A percentile compares a stretch with the other conserved stretches of the same genome.
These are phyloP conservation scores for Lachnellula suecica DNA, from an alignment of 2,329 filamentous ascomycete species.

Conservation along the genomic window DNA sequence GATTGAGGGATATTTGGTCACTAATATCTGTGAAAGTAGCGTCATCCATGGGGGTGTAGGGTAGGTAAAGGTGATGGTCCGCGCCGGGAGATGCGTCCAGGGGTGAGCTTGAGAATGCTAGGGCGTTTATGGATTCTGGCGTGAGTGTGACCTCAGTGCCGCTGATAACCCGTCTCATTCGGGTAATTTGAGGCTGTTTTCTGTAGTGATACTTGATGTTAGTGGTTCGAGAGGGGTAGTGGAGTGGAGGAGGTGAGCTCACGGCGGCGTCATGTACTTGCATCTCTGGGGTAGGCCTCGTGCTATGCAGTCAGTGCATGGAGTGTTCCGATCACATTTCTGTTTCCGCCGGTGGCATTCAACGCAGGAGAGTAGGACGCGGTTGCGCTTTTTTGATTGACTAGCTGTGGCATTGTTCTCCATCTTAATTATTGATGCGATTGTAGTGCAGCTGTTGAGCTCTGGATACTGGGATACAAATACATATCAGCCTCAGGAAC, in stretches of 20 bases:
- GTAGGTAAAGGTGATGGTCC: background rate
- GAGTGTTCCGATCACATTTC: conserved; percentile 20
- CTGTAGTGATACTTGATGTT: conserved; percentile 1
- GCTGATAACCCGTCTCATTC: conserved; percentile 13
- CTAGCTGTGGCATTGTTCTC: background rate
- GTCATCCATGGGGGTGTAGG: too few relatives aligned
- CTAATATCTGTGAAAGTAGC: too few relatives aligned
- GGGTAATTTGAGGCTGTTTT: conserved; percentile 4
- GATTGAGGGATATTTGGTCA: too few relatives aligned
- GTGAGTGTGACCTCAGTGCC: conserved; percentile 17
- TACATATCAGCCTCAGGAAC: background rate
- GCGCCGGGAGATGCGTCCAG: background rate
- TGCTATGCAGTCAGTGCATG: conserved; percentile 21
- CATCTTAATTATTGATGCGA: background rate
- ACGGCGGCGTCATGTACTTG: conserved; percentile 16
- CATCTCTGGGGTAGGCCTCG: conserved; percentile 19
- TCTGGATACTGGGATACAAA: background rate
- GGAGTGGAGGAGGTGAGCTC: conserved; percentile 1
- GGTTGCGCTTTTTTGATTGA: conserved; percentile 13
- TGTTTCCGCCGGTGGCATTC: conserved; percentile 28
- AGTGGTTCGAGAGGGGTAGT: conserved; percentile 2
- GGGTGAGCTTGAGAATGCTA: background rate
- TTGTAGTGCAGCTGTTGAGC: background rate
- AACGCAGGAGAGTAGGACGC: conserved; percentile 16
- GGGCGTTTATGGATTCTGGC: conserved; percentile 14